Evolutionary conservation across 179 eudicot genomes (phyloP).

Genomic region (Drosera spatulata): DNA sequence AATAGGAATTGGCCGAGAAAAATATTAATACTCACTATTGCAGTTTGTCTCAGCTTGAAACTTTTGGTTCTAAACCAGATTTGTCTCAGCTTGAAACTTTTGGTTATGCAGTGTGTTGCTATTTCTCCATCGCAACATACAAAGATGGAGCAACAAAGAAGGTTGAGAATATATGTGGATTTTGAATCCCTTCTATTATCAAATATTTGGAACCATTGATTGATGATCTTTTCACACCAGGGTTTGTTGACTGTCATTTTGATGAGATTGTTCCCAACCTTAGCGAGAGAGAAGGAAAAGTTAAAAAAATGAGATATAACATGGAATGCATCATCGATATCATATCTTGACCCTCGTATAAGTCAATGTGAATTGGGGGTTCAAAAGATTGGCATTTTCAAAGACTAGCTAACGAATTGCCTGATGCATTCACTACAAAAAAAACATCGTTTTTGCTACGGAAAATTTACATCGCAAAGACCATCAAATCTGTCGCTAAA

Average conservation of each 20-base stretch:
- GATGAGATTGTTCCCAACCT: not conserved
- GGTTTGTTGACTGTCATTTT: conserved; percentile 2
- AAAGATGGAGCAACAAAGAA: not conserved
- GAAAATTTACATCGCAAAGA: too few species aligned
- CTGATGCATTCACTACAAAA: conserved; percentile 1
- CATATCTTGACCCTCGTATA: too few species aligned
- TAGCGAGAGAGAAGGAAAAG: not conserved
- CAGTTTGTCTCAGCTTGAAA: conserved; percentile 4
- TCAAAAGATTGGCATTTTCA: not conserved
- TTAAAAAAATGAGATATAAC: too few species aligned
- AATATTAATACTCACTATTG: conserved; percentile 1
- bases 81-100: conserved; percentile 7
- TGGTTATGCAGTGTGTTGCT: too few species aligned
- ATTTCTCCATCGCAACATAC: not conserved
- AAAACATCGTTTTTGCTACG: too few species aligned
- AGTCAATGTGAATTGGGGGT: not conserved
- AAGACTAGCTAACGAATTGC: not conserved
- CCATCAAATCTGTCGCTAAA: too few species aligned
- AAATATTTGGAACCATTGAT: not conserved
- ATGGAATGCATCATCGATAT: too few species aligned
- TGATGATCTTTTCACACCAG: conserved; percentile 1
- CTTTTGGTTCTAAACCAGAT: conserved; percentile 7
- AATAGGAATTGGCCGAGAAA: too few species aligned
- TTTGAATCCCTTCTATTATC: not conserved
- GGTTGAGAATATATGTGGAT: too few species aligned